Conservation (phyloP, 2,329 filamentous ascomycete species). For the Sclerotiophoma versabilis region DNA sequence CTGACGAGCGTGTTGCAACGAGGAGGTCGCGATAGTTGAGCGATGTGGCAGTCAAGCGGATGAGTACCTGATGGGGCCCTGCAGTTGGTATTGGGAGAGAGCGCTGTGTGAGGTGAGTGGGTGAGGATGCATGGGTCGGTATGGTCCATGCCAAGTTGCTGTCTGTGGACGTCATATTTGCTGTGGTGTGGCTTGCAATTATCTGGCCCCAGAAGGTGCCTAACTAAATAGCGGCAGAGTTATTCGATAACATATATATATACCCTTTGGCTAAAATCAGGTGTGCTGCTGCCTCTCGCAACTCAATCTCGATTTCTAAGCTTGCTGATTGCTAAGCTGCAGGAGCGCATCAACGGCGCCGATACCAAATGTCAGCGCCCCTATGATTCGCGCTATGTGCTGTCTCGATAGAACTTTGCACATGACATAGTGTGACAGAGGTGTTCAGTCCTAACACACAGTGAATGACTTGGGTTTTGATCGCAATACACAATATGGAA, state of each 20-base stretch:
- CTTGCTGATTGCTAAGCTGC: slow-evolving; percentile 10
- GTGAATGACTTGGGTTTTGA: too few relatives aligned
- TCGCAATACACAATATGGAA: too few relatives aligned
- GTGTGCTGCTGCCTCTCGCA: not conserved
- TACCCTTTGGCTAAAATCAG: too few relatives aligned
- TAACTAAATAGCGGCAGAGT: too few relatives aligned
- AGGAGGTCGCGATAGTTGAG: slow-evolving; percentile 37
- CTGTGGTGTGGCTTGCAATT: not conserved
- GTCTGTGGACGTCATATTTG: not conserved
- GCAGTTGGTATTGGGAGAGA: not conserved
- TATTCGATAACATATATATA: too few relatives aligned
- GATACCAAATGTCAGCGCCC: not conserved
- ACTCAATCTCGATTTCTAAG: slow-evolving; percentile 1
- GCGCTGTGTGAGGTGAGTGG: not conserved
- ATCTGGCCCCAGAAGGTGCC: too few relatives aligned
- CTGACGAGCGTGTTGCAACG: slow-evolving; percentile 17
- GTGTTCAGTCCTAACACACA: too few relatives aligned
- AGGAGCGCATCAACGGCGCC: not conserved
- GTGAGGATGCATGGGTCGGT: slow-evolving; percentile 4
- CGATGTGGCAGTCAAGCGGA: slow-evolving; percentile 31
- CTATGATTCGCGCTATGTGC: too few relatives aligned
- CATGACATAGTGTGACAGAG: too few relatives aligned
- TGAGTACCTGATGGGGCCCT: slow-evolving; percentile 21
- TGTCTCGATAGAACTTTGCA: too few relatives aligned
- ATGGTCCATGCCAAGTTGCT: slow-evolving; percentile 15